Evolutionary conservation across 768 basidiomycete species (phyloP).

Genomic region (Lactarius sanguifluus): DNA sequence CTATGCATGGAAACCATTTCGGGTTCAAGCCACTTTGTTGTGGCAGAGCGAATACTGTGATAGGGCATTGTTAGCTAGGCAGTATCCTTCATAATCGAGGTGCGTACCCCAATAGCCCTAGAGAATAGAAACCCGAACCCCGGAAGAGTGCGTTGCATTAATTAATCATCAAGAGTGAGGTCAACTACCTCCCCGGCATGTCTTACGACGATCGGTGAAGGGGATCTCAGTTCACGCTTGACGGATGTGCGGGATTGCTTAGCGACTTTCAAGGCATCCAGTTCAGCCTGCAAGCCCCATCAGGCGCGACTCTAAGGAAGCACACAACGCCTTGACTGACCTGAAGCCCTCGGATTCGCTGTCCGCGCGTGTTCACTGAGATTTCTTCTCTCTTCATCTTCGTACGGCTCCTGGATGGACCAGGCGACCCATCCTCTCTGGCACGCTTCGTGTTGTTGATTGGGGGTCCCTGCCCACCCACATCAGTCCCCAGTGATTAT

Average conservation of each 20-base stretch:
- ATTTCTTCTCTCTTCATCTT: background rate
- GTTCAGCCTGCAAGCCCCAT: slow-evolving; percentile 9
- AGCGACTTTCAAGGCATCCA: background rate
- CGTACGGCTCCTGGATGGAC: slow-evolving; percentile 4
- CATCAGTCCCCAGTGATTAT: slow-evolving; percentile 1
- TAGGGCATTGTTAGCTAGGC: too few relatives aligned
- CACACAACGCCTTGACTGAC: background rate
- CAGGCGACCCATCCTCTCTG: background rate
- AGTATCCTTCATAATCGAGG: too few relatives aligned
- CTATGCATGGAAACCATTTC: too few relatives aligned
- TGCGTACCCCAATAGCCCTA: too few relatives aligned
- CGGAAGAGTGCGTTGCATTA: background rate
- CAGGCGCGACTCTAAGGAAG: background rate
- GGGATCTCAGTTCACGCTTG: slow-evolving; percentile 16
- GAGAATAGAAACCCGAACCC: too few relatives aligned
- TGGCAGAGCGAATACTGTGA: too few relatives aligned
- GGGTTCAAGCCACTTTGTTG: too few relatives aligned
- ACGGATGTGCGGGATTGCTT: slow-evolving; percentile 6
- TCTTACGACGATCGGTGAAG: slow-evolving; percentile 8
- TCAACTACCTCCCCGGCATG: slow-evolving; percentile 12
- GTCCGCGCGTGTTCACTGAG: background rate
- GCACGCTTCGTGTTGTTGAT: slow-evolving; percentile 10
- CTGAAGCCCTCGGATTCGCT: slow-evolving; percentile 16
- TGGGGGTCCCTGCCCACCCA: background rate
- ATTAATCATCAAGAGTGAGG: slow-evolving; percentile 20